Evolutionary conservation across 805 yeast species (phyloP).

Genomic region (Scheffersomyces stipitis): DNA sequence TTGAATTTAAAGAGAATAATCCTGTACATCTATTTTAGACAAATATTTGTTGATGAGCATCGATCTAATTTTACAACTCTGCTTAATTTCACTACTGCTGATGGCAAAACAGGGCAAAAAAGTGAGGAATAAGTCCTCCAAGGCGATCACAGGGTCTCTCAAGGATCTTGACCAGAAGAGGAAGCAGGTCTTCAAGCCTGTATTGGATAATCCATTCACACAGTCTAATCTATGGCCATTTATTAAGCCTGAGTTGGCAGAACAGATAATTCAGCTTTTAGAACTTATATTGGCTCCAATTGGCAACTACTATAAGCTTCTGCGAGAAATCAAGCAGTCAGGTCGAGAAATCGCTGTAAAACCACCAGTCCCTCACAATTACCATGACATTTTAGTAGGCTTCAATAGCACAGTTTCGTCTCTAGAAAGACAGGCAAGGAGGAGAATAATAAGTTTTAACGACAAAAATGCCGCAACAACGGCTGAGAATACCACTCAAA

Average conservation of each 20-base stretch:
- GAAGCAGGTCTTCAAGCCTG: constrained; percentile 61
- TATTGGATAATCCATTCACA: constrained; percentile 63
- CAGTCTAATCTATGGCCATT: constrained; percentile 43
- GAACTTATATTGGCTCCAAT: constrained; percentile 32
- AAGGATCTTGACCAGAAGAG: constrained; percentile 50
- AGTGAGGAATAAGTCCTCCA: no score
- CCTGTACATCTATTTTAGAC: no score
- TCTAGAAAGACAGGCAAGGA: constrained; percentile 45
- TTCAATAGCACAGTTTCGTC: constrained; percentile 55
- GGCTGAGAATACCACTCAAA: constrained; percentile 1
- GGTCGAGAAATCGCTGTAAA: neutral
- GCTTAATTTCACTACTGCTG: no score
- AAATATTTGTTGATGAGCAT: no score
- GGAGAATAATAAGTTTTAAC: constrained; percentile 7
- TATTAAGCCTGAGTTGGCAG: constrained; percentile 36
- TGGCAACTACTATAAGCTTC: constrained; percentile 21
- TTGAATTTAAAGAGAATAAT: no score
- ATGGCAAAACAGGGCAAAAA: constrained; percentile 6
- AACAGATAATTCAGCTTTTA: constrained; percentile 38
- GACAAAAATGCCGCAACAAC: constrained; percentile 3
- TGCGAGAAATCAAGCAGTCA: constrained; percentile 7
- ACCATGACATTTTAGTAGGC: constrained; percentile 28
- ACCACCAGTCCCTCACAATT: neutral
- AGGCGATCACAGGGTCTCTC: constrained; percentile 34
- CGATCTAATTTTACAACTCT: no score